Conservation (phyloP, 345 rosid genomes). For the Eucalyptus camaldulensis region DNA sequence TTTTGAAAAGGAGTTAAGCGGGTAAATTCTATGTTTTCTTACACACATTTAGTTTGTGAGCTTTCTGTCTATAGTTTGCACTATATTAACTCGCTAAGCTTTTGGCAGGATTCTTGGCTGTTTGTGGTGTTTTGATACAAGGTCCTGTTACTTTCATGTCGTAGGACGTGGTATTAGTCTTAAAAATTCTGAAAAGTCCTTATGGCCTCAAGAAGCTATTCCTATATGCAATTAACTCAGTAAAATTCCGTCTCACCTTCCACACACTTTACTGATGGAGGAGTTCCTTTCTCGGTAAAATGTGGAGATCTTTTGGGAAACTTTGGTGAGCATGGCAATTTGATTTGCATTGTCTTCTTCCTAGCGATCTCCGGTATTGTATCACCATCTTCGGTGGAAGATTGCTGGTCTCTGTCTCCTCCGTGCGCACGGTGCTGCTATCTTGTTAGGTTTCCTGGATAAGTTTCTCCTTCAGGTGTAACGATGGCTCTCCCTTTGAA, state of each 20-base stretch:
- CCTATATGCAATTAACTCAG: slow-evolving; percentile 5
- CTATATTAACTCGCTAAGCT: slow-evolving; percentile 24
- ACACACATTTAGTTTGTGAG: not conserved
- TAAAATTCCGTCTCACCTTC: not conserved
- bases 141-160: slow-evolving; percentile 34
- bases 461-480: not conserved
- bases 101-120: slow-evolving; percentile 47
- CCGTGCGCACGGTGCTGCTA: not conserved
- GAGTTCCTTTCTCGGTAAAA: not conserved
- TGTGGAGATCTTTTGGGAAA: not conserved
- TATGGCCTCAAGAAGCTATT: slow-evolving; percentile 14
- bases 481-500: not conserved
- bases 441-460: not conserved
- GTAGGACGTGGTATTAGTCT: slow-evolving; percentile 20
- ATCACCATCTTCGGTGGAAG: not conserved
- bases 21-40: slow-evolving; percentile 18
- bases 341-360: not conserved
- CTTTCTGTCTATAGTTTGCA: slow-evolving; percentile 1
- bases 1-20: slow-evolving; percentile 22
- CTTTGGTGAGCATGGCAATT: not conserved
- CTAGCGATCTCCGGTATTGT: not conserved
- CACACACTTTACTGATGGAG: not conserved
- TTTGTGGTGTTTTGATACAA: slow-evolving; percentile 28
- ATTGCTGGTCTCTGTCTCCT: not conserved
- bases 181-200: slow-evolving; percentile 4